These are phyloP conservation scores for Apocynum venetum DNA, from an alignment of 257 asterid species.

Conservation along the genomic window DNA sequence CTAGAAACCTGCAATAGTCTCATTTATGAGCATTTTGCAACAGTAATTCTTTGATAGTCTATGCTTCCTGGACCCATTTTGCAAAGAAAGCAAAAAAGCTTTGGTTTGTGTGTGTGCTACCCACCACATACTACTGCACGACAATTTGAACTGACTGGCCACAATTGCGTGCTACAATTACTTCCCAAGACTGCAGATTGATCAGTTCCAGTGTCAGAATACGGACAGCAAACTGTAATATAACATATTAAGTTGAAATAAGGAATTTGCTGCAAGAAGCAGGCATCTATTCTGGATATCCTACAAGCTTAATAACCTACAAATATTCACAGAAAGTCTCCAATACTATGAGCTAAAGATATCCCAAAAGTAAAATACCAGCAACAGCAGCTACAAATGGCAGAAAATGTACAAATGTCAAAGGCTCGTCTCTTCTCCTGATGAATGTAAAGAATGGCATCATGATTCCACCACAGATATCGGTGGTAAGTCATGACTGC, in stretches of 20 bases:
- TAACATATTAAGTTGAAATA: not conserved
- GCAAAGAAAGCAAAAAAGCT: no score
- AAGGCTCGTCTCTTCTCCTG: constrained; percentile 14
- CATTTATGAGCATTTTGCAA: no score
- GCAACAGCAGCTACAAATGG: constrained; percentile 13
- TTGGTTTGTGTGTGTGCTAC: no score
- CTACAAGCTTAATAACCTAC: constrained; percentile 11
- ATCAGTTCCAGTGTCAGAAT: not conserved
- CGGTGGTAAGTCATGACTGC: constrained; percentile 5
- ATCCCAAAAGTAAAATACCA: constrained; percentile 19
- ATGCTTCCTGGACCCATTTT: no score
- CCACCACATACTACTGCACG: no score
- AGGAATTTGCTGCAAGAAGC: not conserved
- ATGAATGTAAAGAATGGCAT: constrained; percentile 28
- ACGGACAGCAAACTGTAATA: not conserved
- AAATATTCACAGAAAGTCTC: constrained; percentile 41
- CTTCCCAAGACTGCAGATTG: no score
- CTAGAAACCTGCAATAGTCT: no score
- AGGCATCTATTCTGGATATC: not conserved
- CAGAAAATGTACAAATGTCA: constrained; percentile 32
- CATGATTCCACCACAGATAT: constrained; percentile 8
- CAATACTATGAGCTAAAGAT: constrained; percentile 25
- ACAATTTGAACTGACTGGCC: no score
- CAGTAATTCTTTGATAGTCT: no score
- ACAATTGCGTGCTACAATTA: no score